These are phyloP conservation scores for Nicotiana obtusifolia DNA, from an alignment of 257 asterid species.

Conservation along the genomic window DNA sequence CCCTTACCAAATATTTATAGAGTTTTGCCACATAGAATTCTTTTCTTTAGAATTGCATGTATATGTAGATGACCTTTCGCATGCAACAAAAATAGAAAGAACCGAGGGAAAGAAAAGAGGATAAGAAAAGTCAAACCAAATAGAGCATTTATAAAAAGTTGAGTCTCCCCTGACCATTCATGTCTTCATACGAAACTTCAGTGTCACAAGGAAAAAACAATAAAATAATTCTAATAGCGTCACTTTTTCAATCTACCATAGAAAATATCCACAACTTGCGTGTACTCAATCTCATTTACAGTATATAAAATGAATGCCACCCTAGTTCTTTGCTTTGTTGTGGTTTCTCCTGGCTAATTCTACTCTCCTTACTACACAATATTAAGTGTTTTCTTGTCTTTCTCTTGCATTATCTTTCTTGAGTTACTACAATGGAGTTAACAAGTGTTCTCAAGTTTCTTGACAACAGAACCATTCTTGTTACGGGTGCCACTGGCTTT, in stretches of 20 bases:
- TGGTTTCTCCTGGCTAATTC: slow-evolving; percentile 3
- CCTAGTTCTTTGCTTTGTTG: background rate
- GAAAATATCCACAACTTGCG: slow-evolving; percentile 9
- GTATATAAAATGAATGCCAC: background rate
- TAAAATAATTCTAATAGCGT: background rate
- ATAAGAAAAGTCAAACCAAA: background rate
- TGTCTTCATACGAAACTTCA: background rate
- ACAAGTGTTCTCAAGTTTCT: slow-evolving; percentile 40
- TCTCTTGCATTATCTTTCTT: background rate
- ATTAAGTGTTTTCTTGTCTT: background rate
- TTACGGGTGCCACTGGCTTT: slow-evolving; percentile 57
- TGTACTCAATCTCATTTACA: background rate
- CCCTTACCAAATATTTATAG: background rate
- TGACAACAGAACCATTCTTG: slow-evolving; percentile 38
- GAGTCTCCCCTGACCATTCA: background rate
- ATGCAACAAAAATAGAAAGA: background rate
- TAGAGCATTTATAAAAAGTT: background rate
- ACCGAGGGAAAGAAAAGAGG: background rate
- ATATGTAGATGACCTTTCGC: background rate
- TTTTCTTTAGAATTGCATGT: too few relatives aligned
- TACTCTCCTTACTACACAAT: background rate
- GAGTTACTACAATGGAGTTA: slow-evolving; percentile 28
- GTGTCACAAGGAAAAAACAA: background rate
- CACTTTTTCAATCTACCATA: background rate
- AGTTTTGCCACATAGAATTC: too few relatives aligned